Base-by-base conservation (phyloP, 306 rosid species). In the Fragaria vesca region DNA sequence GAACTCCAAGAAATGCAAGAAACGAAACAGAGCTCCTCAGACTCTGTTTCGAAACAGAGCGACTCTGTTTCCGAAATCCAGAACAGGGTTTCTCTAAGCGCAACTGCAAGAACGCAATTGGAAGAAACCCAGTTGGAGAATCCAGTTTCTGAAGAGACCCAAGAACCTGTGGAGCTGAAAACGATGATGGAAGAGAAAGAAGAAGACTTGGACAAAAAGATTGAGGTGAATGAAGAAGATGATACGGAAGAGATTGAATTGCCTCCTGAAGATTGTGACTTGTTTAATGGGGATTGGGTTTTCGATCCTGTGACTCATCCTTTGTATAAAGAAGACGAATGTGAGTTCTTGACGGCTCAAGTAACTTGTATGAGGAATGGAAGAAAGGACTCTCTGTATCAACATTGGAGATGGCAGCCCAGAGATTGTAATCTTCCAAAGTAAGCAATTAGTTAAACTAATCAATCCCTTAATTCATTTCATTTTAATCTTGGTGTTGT, bases 401-500 rank as follows among this genome's bases (percentile, higher is more conserved):
- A 95, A 80, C 91, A 84, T n/a, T 95, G 98, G 98, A 95, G 83
- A 60, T 95, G 98, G 98, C 93, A 95, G 17, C 98, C 98, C 21
- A 88, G 86, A 87, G 93, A 86, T 28, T 95, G 98, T 66, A 90
- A 94, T 85, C 80, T 95, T 81, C 98, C 97, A 13, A 89, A 87
- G 98, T 94, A 89, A 24, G 63, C 50, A 54, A 40, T 47, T 4
- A 55, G 12, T 55, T 5, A 55, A 60, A 21, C 21, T 28, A 61
- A 28, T 61, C 15, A 61, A 28, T 1, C 28, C 47, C 30, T 42
- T 9, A 42, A 1, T 57, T 71, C 20, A 55, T 38, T 40, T 3
- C 8, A 21, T 6, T 10, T 12, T 5, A 76, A 16, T 17, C 50
- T n/a, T 58, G 42, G 24, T 28, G 3, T 60, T 2, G 46, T 11